Base-by-base conservation (phyloP, 2,329 filamentous ascomycete species). In the Plenodomus lindquistii region DNA sequence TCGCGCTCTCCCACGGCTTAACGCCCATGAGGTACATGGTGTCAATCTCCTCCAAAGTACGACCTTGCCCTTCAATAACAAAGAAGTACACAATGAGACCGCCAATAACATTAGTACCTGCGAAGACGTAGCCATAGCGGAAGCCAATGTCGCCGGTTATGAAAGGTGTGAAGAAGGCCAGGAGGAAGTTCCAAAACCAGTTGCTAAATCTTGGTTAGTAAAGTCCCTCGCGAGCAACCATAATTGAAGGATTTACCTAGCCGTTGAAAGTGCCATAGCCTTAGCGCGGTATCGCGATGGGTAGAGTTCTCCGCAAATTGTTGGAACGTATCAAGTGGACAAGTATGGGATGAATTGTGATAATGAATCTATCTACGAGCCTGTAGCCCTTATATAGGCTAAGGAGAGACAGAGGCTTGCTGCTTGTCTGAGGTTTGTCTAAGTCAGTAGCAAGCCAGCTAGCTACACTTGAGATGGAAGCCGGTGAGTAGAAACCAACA, bases 21-120 rank as follows among this genome's bases (percentile, higher is more conserved):
- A 89, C 84, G 16, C 75, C 75, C 49, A 85, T 76, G 21, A 88
- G 74, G 55, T 91, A 91, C 78, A 83, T 81, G 47, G 81, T 79
- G 63, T 92, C 88, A 44, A 92, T 87, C 68, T 92, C 87, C 72
- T 92, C 89, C 0, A 92, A 78, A 0, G 84, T 86, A 8, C 87
- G 82, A 40, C 86, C 87, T 66, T 88, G 84, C 40, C 83, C 85
- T 67, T 92, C 88, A 40, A 87, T 83, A 48, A 91, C 81, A 67
- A 90, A 91, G 73, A 91, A 88, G 75, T 87, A 92, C 35, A 91
- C 85, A 16, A 90, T 69, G 0, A 84, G 52, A 0, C 82, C 81
- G 0, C 81, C 86, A 0, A 81, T 74, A 9, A 88, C 69, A 54
- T 88, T 86, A 62, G 86, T 90, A 0, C 78, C 85, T 0, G 86